A percentile compares a stretch with the other conserved stretches of the same genome.
Evolutionary conservation across 768 basidiomycete genomes (phyloP).

Genomic region (Russula emetica): DNA sequence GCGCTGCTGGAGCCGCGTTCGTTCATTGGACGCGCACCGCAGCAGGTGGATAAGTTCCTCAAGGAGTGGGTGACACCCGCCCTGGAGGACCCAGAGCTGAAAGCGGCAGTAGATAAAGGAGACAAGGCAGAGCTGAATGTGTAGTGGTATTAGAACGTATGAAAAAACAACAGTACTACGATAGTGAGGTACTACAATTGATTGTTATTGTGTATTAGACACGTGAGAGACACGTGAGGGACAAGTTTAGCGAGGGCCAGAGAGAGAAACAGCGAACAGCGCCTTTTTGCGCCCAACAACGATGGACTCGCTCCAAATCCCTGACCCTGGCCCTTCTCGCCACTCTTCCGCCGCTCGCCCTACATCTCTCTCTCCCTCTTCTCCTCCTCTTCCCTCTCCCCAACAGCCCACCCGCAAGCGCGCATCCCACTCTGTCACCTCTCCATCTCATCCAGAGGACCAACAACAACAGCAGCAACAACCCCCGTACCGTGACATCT

Average conservation of each 20-base stretch:
- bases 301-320: slow-evolving; percentile 44
- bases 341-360: slow-evolving; percentile 44
- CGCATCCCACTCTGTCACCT: slow-evolving; percentile 68
- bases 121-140: slow-evolving; percentile 65
- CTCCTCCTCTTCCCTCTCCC: slow-evolving; percentile 40
- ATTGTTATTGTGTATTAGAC: not conserved
- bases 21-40: slow-evolving; percentile 90
- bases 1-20: slow-evolving; percentile 75
- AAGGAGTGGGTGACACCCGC: slow-evolving; percentile 86
- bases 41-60: slow-evolving; percentile 90
- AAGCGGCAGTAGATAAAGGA: slow-evolving; percentile 48
- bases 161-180: too few species aligned
- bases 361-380: slow-evolving; percentile 54
- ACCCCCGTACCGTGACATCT: slow-evolving; percentile 63
- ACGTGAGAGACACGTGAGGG: not conserved
- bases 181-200: too few species aligned
- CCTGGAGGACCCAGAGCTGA: slow-evolving; percentile 53
- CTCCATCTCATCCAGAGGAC: slow-evolving; percentile 46
- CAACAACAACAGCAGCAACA: slow-evolving; percentile 29
- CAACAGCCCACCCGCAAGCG: slow-evolving; percentile 48
- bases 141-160: slow-evolving; percentile 21
- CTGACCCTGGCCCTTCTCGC: slow-evolving; percentile 47
- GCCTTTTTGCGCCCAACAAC: not conserved
- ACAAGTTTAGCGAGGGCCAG: not conserved
- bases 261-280: not conserved